phyloP scores from a whole-genome alignment of 108 stramenopile species.

The Ochromonas danica region DNA sequence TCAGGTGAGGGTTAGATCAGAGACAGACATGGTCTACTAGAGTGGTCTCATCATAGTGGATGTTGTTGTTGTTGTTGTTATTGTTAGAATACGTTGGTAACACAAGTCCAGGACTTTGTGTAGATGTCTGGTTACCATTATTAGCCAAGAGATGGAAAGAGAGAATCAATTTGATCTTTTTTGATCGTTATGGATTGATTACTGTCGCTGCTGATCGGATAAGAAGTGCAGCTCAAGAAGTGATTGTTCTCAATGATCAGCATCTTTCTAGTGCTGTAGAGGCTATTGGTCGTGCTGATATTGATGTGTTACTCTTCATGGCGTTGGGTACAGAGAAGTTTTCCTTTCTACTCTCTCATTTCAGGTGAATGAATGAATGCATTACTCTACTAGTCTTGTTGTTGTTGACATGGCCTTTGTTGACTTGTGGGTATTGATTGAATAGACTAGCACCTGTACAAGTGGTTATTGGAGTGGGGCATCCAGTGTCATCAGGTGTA shows the following conservation, averaged over 20 bases:
- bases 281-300: neutral
- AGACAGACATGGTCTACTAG: too few species aligned
- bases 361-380: neutral
- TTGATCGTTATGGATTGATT: neutral
- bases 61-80: too few species aligned
- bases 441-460: neutral
- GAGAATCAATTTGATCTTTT: neutral
- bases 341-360: neutral
- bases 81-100: neutral
- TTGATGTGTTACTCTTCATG: neutral
- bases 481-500: neutral
- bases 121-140: neutral
- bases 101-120: neutral
- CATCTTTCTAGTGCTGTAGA: neutral
- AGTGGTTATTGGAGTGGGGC: neutral
- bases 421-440: too few species aligned
- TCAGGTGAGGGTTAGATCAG: constrained; percentile 5
- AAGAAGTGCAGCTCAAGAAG: neutral
- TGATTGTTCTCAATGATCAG: neutral
- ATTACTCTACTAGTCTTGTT: neutral
- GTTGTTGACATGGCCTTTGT: too few species aligned
- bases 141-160: neutral
- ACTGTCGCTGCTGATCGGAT: neutral
- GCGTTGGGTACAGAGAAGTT: neutral
- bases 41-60: too few species aligned